Evolutionary conservation across 352 stramenopile species (phyloP).

Genomic region (Salisapilia sapeloensis): DNA sequence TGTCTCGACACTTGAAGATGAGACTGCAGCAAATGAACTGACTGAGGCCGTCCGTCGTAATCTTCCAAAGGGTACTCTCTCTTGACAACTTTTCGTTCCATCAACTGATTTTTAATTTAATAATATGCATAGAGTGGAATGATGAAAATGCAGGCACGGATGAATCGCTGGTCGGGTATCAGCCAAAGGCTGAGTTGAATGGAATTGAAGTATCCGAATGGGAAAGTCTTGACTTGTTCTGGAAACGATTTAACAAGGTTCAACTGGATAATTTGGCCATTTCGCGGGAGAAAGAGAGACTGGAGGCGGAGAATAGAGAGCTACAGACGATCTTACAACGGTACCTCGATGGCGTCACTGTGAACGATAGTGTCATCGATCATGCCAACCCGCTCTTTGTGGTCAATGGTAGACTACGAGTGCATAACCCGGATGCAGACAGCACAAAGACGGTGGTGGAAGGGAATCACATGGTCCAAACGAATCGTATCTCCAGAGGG

Average conservation of each 20-base stretch:
- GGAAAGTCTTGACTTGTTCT: conserved; percentile 85
- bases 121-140: no score
- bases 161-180: conserved; percentile 30
- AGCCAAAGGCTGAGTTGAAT: conserved; percentile 37
- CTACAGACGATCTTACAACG: conserved; percentile 84
- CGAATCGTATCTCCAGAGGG: conserved; percentile 41
- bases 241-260: conserved; percentile 92
- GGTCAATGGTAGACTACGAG: conserved; percentile 76
- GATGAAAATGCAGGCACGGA: conserved; percentile 22
- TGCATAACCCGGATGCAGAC: conserved; percentile 17
- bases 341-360: conserved; percentile 87
- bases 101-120: no score
- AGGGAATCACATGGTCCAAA: conserved; percentile 68
- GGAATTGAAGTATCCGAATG: conserved; percentile 43
- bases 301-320: conserved; percentile 81
- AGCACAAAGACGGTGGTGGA: conserved; percentile 43
- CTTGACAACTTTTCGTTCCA: conserved; percentile 2
- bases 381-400: conserved; percentile 85
- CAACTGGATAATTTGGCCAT: conserved; percentile 85
- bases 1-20: conserved; percentile 30
- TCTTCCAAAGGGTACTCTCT: conserved; percentile 13
- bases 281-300: conserved; percentile 66
- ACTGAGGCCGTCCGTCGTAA: conserved; percentile 37
- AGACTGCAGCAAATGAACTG: conserved; percentile 39
- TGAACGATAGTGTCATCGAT: conserved; percentile 85